These are phyloP conservation scores for Prunus padus DNA, from an alignment of 306 rosid genomes.

Conservation along the genomic window DNA sequence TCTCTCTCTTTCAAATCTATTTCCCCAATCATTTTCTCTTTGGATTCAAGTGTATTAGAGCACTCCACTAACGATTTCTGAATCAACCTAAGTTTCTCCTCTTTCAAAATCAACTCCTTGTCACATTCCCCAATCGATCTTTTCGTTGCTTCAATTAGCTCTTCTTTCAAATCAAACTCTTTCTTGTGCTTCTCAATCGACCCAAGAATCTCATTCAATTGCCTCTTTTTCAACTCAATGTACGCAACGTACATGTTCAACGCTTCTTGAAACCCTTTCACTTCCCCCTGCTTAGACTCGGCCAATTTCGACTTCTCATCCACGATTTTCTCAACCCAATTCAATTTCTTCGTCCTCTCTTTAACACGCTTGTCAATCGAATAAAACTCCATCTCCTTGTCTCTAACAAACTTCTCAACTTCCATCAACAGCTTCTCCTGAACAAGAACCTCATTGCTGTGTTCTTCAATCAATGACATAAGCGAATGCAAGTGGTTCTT, in stretches of 20 bases:
- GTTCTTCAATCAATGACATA: neutral
- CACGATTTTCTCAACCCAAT: neutral
- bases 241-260: neutral
- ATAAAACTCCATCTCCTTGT: neutral
- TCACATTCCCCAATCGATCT: constrained; percentile 26
- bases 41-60: constrained; percentile 11
- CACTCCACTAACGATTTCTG: constrained; percentile 22
- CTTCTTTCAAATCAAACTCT: constrained; percentile 29
- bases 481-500: neutral
- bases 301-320: neutral
- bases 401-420: constrained; percentile 5
- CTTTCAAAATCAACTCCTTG: constrained; percentile 17
- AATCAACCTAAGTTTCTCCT: constrained; percentile 21
- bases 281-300: neutral
- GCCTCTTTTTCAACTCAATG: neutral
- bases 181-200: neutral
- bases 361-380: neutral
- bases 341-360: neutral
- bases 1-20: neutral
- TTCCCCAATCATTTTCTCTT: neutral
- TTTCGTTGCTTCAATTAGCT: neutral
- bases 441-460: neutral
- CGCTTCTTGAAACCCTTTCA: neutral
- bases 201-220: neutral
- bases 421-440: constrained; percentile 28